phyloP scores from a whole-genome alignment of 768 basidiomycete species.

The Tephrocybe rancida region DNA sequence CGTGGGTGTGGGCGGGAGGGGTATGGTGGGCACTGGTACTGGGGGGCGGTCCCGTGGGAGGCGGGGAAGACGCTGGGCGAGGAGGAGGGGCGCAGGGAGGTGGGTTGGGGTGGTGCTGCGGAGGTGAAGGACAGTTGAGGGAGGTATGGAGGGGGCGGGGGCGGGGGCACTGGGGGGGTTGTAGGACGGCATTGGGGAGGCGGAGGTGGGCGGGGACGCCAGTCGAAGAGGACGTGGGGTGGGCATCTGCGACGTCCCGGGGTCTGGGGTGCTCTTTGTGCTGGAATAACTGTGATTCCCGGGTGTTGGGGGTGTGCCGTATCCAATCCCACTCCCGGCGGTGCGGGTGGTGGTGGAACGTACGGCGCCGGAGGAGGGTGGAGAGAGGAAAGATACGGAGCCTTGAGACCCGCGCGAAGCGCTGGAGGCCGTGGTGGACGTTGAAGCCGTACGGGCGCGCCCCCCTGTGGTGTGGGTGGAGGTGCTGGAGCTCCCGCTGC shows the following conservation, averaged over 20 bases:
- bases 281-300: not conserved
- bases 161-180: not conserved
- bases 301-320: not conserved
- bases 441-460: too few species aligned
- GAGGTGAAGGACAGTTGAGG: not conserved
- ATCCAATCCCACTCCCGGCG: too few species aligned
- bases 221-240: constrained; percentile 14
- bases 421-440: too few species aligned
- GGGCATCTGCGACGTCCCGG: not conserved
- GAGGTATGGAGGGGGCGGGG: constrained; percentile 12
- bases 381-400: not conserved
- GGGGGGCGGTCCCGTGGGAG: constrained; percentile 32
- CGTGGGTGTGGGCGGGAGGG: constrained; percentile 9
- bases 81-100: constrained; percentile 22
- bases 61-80: constrained; percentile 25
- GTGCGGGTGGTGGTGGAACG: not conserved
- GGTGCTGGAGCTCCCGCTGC: too few species aligned
- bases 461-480: too few species aligned
- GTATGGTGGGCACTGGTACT: constrained; percentile 37
- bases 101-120: not conserved
- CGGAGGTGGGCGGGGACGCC: constrained; percentile 4
- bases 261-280: not conserved
- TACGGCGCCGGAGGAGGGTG: not conserved
- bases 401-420: not conserved
- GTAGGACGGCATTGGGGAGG: constrained; percentile 15